These are phyloP conservation scores for Chytriomyces hyalinus DNA, from an alignment of 192 early-diverging fungal genomes.

Conservation along the genomic window DNA sequence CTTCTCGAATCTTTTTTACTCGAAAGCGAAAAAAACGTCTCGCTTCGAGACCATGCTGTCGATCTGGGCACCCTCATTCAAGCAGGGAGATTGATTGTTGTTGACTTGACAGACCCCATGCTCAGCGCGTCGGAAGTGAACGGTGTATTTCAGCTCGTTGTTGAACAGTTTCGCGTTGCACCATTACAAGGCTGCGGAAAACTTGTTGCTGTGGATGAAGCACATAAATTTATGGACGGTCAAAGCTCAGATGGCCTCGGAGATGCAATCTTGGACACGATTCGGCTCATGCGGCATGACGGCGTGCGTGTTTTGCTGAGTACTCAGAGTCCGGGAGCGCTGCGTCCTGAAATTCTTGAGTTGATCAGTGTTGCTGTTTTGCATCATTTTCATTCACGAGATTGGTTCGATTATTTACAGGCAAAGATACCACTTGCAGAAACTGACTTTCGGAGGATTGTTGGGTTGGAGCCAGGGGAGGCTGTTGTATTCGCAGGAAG, in stretches of 20 bases:
- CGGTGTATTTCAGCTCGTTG: constrained; percentile 44
- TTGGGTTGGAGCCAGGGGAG: constrained; percentile 38
- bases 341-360: constrained; percentile 45
- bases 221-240: constrained; percentile 41
- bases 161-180: constrained; percentile 32
- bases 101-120: constrained; percentile 42
- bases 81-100: constrained; percentile 30
- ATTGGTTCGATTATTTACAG: constrained; percentile 43
- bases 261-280: constrained; percentile 31
- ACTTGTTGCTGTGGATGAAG: constrained; percentile 45
- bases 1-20: constrained; percentile 38
- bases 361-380: constrained; percentile 33
- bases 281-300: constrained; percentile 44
- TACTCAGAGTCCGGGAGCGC: constrained; percentile 36
- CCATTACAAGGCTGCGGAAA: constrained; percentile 29
- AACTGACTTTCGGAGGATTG: constrained; percentile 31
- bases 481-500: constrained; percentile 39
- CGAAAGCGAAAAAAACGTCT: constrained; percentile 24
- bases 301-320: constrained; percentile 41
- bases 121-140: constrained; percentile 37
- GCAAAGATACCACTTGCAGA: constrained; percentile 28
- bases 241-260: constrained; percentile 28
- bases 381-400: constrained; percentile 40
- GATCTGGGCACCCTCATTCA: constrained; percentile 19
- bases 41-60: neutral